Evolutionary conservation across 495 filamentous ascomycete species (phyloP).

Genomic region (Lindgomyces ingoldianus): DNA sequence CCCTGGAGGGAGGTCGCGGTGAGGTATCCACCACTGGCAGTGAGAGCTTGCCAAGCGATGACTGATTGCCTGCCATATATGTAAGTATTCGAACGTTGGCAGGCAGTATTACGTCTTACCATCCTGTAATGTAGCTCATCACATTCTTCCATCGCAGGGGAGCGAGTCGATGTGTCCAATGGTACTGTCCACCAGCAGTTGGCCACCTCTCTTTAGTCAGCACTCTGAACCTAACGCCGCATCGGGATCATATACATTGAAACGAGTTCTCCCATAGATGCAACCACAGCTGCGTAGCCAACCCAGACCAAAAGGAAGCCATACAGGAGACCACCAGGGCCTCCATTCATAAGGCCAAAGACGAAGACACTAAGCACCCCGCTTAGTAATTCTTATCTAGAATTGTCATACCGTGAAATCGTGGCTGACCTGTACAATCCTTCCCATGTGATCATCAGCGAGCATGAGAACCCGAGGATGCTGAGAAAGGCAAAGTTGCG

Average conservation of each 20-base stretch:
- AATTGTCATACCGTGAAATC: neutral
- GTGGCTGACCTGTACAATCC: neutral
- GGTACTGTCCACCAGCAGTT: constrained; percentile 19
- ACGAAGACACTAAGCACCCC: neutral
- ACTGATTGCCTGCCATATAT: neutral
- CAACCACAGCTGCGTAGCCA: neutral
- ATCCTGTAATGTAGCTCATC: constrained; percentile 20
- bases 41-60: constrained; percentile 21
- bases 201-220: constrained; percentile 12
- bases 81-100: constrained; percentile 11
- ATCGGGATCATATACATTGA: constrained; percentile 13
- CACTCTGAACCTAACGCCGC: neutral
- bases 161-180: constrained; percentile 20
- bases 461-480: constrained; percentile 7
- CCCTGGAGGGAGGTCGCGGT: neutral
- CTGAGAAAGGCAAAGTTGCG: constrained; percentile 6
- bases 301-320: neutral
- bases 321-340: constrained; percentile 1
- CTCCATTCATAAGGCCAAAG: constrained; percentile 14
- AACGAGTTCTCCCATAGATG: constrained; percentile 12
- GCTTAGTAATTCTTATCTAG: too few species aligned
- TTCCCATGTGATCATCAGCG: constrained; percentile 10
- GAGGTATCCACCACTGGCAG: neutral
- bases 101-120: constrained; percentile 19
- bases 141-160: constrained; percentile 12